These are phyloP conservation scores for Phytophthora europaea DNA, from an alignment of 352 stramenopile species.

Conservation along the genomic window DNA sequence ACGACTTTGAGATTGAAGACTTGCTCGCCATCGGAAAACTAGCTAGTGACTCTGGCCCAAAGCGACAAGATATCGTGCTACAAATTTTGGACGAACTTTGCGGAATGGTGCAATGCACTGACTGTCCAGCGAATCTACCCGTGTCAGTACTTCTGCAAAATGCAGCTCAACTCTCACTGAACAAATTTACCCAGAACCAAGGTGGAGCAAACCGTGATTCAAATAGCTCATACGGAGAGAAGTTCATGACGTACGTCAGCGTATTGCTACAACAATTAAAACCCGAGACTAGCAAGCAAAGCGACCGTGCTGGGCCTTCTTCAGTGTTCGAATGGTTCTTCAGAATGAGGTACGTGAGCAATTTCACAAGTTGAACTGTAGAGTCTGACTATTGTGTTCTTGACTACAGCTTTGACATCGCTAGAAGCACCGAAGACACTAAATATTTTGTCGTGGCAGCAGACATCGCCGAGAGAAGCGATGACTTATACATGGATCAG, in stretches of 20 bases:
- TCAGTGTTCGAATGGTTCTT: conserved; percentile 85
- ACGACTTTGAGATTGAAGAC: conserved; percentile 77
- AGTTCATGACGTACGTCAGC: conserved; percentile 54
- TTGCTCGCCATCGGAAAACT: conserved; percentile 64
- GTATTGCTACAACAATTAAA: conserved; percentile 49
- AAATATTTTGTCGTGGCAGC: conserved; percentile 69
- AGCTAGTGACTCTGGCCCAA: conserved; percentile 37
- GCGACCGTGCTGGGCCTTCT: conserved; percentile 40
- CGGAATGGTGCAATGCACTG: conserved; percentile 16
- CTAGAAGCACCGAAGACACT: conserved; percentile 60
- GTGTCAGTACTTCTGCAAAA: conserved; percentile 68
- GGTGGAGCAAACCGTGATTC: conserved; percentile 5
- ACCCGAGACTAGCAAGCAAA: background rate
- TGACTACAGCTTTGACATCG: conserved; percentile 73
- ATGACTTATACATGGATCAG: conserved; percentile 47
- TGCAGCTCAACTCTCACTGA: conserved; percentile 69
- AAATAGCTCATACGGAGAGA: conserved; percentile 36
- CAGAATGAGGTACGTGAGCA: conserved; percentile 61
- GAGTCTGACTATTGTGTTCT: background rate
- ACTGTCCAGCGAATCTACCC: conserved; percentile 30
- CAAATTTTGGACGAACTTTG: conserved; percentile 72
- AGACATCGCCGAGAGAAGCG: conserved; percentile 58
- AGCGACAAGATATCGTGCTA: conserved; percentile 49
- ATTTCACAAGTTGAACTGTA: background rate
- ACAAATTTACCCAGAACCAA: conserved; percentile 31